Evolutionary conservation across 2,329 filamentous ascomycete genomes (phyloP), one percentile per base, ranked within the genome.

Genomic region (Arthrobotrys musiformis): DNA sequence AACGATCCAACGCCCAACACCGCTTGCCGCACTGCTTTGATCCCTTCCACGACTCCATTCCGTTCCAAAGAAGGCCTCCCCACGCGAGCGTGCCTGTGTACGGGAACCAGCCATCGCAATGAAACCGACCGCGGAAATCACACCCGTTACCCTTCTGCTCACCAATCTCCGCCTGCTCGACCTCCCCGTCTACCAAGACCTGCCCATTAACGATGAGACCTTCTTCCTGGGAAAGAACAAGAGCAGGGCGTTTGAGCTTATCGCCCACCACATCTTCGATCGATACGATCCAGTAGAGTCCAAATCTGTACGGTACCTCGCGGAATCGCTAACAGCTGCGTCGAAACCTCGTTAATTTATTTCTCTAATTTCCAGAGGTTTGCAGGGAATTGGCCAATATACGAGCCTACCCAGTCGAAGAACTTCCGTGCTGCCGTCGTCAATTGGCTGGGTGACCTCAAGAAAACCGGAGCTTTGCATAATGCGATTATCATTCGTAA

Each of bases 321-420:
- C 30, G 15, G 17, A 15, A 46, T 40, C 13, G 17, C 58, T n/a
- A 30, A 42, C 33, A 22, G 13, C 13, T 17, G 9, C 42, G 46
- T 44, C 37, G 24, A 30, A 52, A 17, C 19, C 22, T 33, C 52
- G 26, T 48, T 42, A 46, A 44, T 40, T 48, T 42, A 46, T 33
- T 40, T 50, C 28, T 42, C 33, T 46, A 30, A n/a, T 52, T 19
- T 64, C 4, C 81, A 94, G 91, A 97, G 95, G 87, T 87, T 98
- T 8, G 90, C 91, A 72, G 92, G 93, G 0, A 95, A 94, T 85
- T 98, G 96, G 82, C 95, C 95, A 15, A 93, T 95, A 0, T 87
- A 92, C 79, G 94, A 97, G 81, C 93, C 94, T 40, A 87, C 96
- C 54, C 94, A 97, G 83, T 97, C 94, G 4, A 86, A 96, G 80